Base-by-base conservation (phyloP, 805 yeast genomes). In the Saccharomycopsis sp. region DNA sequence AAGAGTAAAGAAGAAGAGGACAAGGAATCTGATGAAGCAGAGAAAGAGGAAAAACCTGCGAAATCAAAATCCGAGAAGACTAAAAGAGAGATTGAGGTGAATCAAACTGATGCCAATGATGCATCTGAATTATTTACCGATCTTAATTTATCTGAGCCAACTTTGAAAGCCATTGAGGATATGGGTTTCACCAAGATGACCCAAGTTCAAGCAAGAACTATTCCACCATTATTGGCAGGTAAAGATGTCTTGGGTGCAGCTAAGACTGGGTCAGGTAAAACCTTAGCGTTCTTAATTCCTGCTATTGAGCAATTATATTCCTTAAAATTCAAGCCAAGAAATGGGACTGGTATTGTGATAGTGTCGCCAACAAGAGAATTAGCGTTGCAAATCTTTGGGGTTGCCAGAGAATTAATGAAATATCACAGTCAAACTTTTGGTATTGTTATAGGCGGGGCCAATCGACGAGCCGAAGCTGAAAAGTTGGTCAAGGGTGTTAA, bases 201-300 rank as follows among this genome's bases (percentile, higher is more conserved):
- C 1, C 78, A 81, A 52, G 97, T 93, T 7, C 99, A 93, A 66
- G 82, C 95, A 22, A 79, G 90, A 65, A 88, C 98, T 9, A 93
- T 93, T 45, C 97, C 98, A 4, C 97, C 98, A 8, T 71, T 93
- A 51, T 67, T 94, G 52, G 97, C 97, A 1, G 98, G 98, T 36
- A 78, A 90, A 56, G 99, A 93, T 65, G 97, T 94, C 17, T 72
- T 93, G 44, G 99, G 98, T 54, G 98, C 98, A n/a, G 99, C 99
- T 46, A 90, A 89, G 67, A 93, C 99, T 2, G 99, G 99, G 44
- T 88, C 97, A 1, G 99, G 99, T 61, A 93, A 93, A 68, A 93
- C 99, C 0, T 68, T 94, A 50, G 97, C 99, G 7, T 93, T 93
- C 56, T 70, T 93, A 58, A 75, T 93, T 49, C 99, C 99, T 11